Evolutionary conservation across 345 rosid genomes (phyloP).

Genomic region (Lumnitzera racemosa): DNA sequence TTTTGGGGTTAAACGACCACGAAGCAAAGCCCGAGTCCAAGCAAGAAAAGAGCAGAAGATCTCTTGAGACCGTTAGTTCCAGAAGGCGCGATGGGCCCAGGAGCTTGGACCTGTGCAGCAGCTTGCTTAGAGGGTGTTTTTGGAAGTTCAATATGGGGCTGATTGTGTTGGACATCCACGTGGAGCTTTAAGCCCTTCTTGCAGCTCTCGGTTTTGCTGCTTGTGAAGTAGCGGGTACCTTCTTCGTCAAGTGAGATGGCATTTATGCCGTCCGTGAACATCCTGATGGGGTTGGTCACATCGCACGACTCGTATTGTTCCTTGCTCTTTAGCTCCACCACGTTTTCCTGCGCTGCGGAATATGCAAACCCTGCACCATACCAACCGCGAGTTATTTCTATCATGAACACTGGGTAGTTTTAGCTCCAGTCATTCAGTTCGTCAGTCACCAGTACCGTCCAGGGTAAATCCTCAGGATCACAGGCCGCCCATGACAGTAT

Average conservation of each 20-base stretch:
- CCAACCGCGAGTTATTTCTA: too few species aligned
- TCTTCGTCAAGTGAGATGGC: constrained; percentile 24
- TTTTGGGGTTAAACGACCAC: too few species aligned
- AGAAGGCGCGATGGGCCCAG: constrained; percentile 29
- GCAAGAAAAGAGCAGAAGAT: background rate
- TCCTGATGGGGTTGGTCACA: constrained; percentile 39
- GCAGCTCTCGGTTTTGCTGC: constrained; percentile 36
- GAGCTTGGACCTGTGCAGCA: constrained; percentile 14
- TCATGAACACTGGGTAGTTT: too few species aligned
- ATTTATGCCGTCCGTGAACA: constrained; percentile 38
- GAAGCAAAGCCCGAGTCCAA: constrained; percentile 14
- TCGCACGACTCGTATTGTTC: constrained; percentile 51
- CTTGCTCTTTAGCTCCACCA: constrained; percentile 39
- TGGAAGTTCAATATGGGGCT: constrained; percentile 10
- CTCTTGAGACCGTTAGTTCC: constrained; percentile 11
- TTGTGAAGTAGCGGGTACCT: constrained; percentile 53
- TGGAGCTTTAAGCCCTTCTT: constrained; percentile 53
- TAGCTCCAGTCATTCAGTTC: too few species aligned
- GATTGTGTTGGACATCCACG: constrained; percentile 32
- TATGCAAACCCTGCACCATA: constrained; percentile 41
- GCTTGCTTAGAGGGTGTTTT: constrained; percentile 1
- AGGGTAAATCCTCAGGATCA: too few species aligned
- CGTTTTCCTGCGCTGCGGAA: constrained; percentile 37
- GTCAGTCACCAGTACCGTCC: too few species aligned
- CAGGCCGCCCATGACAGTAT: too few species aligned